Evolutionary conservation across 306 rosid species (phyloP).

Genomic region (Acacia crassicarpa): DNA sequence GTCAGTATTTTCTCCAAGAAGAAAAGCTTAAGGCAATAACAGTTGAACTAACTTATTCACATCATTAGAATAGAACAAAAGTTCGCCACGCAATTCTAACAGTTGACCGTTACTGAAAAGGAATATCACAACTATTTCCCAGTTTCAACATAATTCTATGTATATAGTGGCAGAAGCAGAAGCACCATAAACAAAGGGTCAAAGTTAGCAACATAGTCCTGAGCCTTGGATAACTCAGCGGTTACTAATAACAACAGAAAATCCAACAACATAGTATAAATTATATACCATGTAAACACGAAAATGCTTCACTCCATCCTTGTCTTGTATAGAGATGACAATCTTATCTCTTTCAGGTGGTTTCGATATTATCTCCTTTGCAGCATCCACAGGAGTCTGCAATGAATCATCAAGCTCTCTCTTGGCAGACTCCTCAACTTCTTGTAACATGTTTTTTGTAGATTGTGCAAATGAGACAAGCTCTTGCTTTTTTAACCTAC

Average conservation of each 20-base stretch:
- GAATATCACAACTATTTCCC: not conserved
- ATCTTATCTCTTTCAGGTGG: conserved; percentile 64
- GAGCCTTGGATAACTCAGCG: not conserved
- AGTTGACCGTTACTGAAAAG: not conserved
- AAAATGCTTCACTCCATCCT: conserved; percentile 66
- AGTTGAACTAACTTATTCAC: not conserved
- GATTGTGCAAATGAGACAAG: conserved; percentile 66
- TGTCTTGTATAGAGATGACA: conserved; percentile 74
- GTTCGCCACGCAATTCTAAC: not conserved
- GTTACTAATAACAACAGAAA: not conserved
- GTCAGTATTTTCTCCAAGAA: not conserved
- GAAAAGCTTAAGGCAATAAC: not conserved
- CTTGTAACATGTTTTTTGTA: conserved; percentile 51
- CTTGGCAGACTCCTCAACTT: conserved; percentile 62
- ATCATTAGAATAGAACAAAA: not conserved
- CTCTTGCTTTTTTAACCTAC: conserved; percentile 79
- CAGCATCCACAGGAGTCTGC: conserved; percentile 38
- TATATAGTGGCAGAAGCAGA: not conserved
- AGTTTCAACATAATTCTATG: not conserved
- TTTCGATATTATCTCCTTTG: conserved; percentile 41
- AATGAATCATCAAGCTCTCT: conserved; percentile 35
- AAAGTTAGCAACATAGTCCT: not conserved
- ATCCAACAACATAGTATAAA: conserved; percentile 10
- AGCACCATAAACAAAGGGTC: conserved; percentile 2
- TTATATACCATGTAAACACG: conserved; percentile 68